A percentile compares a stretch with the other conserved stretches of the same genome.
phyloP scores from a whole-genome alignment of 148 eudicot genomes.

The Spergularia marina region DNA sequence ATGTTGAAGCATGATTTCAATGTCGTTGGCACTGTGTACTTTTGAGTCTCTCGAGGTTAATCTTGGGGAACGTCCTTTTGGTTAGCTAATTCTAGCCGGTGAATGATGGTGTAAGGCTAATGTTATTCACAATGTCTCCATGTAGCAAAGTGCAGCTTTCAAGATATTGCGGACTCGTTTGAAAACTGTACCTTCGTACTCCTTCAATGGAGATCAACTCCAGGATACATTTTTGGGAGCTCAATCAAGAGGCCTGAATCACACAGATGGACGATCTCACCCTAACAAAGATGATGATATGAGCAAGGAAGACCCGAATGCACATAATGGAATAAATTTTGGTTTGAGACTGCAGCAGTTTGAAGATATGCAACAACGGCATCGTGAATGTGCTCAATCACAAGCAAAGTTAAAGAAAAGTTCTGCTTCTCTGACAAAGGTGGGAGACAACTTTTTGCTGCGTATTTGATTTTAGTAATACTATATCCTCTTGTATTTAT shows the following conservation, averaged over 20 bases:
- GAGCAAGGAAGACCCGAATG: constrained; percentile 35
- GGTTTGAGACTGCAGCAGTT: constrained; percentile 65
- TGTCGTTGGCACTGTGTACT: no score
- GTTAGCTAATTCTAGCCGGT: neutral
- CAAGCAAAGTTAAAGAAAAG: constrained; percentile 37
- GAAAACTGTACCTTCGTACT: constrained; percentile 80
- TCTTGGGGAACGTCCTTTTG: neutral
- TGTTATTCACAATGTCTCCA: neutral
- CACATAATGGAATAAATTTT: constrained; percentile 73
- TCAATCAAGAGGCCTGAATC: constrained; percentile 25
- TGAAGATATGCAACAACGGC: constrained; percentile 66
- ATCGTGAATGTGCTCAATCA: constrained; percentile 51
- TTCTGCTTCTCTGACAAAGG: constrained; percentile 48
- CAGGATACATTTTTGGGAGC: constrained; percentile 35
- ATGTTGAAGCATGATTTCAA: neutral
- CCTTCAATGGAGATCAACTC: constrained; percentile 53
- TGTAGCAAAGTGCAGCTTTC: constrained; percentile 79
- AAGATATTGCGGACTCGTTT: constrained; percentile 83
- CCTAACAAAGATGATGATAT: constrained; percentile 50
- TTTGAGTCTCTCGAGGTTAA: neutral
- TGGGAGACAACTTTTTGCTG: neutral
- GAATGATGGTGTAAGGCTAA: neutral
- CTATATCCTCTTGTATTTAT: neutral
- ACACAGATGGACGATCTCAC: constrained; percentile 26
- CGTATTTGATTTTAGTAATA: neutral